phyloP scores from a whole-genome alignment of 371 early-diverging fungal genomes.

The Conidiobolus incongruus region DNA sequence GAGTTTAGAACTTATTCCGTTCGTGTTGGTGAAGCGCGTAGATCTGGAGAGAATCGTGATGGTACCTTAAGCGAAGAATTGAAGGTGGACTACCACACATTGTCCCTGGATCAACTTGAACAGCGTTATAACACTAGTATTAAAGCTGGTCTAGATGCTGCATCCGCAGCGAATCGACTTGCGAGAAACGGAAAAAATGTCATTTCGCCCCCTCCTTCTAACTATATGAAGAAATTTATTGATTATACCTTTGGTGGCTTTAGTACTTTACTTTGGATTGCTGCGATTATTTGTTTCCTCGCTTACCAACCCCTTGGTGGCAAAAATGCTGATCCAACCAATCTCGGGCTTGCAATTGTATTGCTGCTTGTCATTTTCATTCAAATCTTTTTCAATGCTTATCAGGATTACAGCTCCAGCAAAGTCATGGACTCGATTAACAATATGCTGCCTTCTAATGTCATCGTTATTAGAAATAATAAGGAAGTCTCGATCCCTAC shows the following conservation, averaged over 20 bases:
- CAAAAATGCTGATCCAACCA: conserved; percentile 12
- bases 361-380: conserved; percentile 6
- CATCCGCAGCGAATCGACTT: conserved; percentile 14
- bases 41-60: too few species aligned
- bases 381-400: not conserved
- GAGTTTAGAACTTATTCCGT: too few species aligned
- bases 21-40: too few species aligned
- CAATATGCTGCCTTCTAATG: conserved; percentile 51
- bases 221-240: not conserved
- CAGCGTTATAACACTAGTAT: conserved; percentile 18
- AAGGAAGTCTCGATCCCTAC: conserved; percentile 29
- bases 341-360: conserved; percentile 14
- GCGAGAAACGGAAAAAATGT: conserved; percentile 19
- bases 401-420: conserved; percentile 79
- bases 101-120: conserved; percentile 12
- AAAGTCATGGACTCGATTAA: conserved; percentile 69
- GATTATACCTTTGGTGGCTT: conserved; percentile 18
- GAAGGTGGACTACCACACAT: conserved; percentile 16
- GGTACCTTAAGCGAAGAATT: too few species aligned
- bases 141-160: conserved; percentile 15
- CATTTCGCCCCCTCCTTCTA: conserved; percentile 12
- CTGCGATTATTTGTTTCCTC: conserved; percentile 14
- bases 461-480: conserved; percentile 32
- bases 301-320: conserved; percentile 14
- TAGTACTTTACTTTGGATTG: conserved; percentile 15